Evolutionary conservation across 192 early-diverging fungal genomes (phyloP).

Genomic region (Neocallimastix lanati): DNA sequence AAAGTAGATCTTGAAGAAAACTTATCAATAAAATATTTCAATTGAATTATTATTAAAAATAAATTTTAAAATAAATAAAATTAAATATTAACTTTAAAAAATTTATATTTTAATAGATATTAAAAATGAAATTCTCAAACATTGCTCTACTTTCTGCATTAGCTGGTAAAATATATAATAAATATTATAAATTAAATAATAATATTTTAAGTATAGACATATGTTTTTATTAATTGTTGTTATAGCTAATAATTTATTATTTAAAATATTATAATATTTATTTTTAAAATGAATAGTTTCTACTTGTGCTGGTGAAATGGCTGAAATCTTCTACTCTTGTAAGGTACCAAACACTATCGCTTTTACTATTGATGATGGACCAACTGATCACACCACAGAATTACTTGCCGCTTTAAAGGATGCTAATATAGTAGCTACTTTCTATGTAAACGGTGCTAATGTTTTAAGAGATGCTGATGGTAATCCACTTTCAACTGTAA

Average conservation of each 20-base stretch:
- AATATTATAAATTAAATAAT: no score
- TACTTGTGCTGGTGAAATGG: neutral
- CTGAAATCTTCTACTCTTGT: neutral
- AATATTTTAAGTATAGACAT: no score
- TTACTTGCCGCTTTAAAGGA: neutral
- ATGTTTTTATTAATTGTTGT: no score
- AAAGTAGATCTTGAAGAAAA: no score
- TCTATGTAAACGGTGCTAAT: neutral
- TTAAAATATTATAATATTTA: no score
- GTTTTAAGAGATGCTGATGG: neutral
- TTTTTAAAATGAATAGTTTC: no score
- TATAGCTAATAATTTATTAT: no score
- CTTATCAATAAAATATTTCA: no score
- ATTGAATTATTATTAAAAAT: no score
- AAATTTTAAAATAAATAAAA: no score
- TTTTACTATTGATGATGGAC: neutral
- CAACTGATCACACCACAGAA: neutral
- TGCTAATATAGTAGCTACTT: neutral
- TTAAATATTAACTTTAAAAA: no score
- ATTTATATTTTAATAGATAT: neutral
- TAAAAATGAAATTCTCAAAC: neutral
- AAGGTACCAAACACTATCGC: neutral
- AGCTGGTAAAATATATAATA: neutral
- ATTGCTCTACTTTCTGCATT: neutral
- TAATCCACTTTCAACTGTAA: neutral